Percentiles rank a stretch among this genome's conserved stretches.
phyloP scores from a whole-genome alignment of 2,329 filamentous ascomycete species.

The Rhinocladiella similis region DNA sequence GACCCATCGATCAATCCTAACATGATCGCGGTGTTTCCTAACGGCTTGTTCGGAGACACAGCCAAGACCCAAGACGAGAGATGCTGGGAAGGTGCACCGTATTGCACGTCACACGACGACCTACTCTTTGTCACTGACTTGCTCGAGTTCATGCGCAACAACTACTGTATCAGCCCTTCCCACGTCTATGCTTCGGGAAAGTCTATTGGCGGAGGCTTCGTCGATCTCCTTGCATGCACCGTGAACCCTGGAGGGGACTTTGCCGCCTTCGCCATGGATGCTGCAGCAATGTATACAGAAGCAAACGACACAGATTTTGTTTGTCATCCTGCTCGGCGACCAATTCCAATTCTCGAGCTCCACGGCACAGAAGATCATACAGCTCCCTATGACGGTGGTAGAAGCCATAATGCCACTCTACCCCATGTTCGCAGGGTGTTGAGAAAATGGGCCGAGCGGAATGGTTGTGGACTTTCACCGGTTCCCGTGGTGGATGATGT shows the following conservation, averaged over 20 bases:
- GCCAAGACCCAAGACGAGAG: conserved; percentile 30
- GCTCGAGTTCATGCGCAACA: conserved; percentile 38
- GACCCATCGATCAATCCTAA: conserved; percentile 45
- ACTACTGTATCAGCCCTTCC: conserved; percentile 47
- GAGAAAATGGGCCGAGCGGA: conserved; percentile 29
- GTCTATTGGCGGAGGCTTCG: conserved; percentile 57
- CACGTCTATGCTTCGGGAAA: conserved; percentile 53
- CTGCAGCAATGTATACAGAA: conserved; percentile 44
- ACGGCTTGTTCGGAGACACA: conserved; percentile 34
- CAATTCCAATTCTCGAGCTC: conserved; percentile 46
- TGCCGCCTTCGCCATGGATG: conserved; percentile 47
- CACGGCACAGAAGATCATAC: conserved; percentile 33
- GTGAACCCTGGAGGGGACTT: conserved; percentile 41
- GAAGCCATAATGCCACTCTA: conserved; percentile 20
- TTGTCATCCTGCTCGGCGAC: conserved; percentile 32
- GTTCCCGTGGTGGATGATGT: conserved; percentile 4
- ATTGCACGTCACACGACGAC: conserved; percentile 42
- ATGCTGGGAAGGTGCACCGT: conserved; percentile 46
- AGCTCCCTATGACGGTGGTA: conserved; percentile 38
- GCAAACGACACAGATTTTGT: neutral
- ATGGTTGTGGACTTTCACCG: conserved; percentile 25
- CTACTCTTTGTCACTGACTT: conserved; percentile 48
- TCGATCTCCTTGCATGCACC: conserved; percentile 50
- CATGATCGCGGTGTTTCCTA: conserved; percentile 47
- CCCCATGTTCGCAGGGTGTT: conserved; percentile 29